Conservation (phyloP, 139 green algal genomes). For the Yamagishiella unicocca region DNA sequence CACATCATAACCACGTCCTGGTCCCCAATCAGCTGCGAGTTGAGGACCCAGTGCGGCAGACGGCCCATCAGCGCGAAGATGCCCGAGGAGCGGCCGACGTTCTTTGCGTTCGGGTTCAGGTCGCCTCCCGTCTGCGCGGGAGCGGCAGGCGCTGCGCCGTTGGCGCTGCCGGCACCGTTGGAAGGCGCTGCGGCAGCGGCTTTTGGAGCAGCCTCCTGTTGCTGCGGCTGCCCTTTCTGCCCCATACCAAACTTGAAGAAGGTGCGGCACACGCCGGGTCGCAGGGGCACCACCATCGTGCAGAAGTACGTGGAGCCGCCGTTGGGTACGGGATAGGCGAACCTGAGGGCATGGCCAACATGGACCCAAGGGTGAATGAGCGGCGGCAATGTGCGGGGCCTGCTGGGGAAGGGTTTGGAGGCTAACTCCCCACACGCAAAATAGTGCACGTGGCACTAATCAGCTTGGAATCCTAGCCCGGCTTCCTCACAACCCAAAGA, state of each 20-base stretch:
- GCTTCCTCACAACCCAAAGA: too few species aligned
- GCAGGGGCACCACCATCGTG: slow-evolving; percentile 32
- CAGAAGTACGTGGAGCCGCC: background rate
- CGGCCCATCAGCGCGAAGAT: slow-evolving; percentile 16
- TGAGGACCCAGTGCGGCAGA: slow-evolving; percentile 49
- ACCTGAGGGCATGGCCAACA: background rate
- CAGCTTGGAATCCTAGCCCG: too few species aligned
- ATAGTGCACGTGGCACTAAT: too few species aligned
- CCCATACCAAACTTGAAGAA: slow-evolving; percentile 19
- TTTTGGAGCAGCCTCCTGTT: background rate
- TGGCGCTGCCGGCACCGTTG: background rate
- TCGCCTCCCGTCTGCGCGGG: background rate
- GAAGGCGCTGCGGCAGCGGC: too few species aligned
- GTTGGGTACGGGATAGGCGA: background rate
- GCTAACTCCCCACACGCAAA: too few species aligned
- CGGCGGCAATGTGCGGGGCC: too few species aligned
- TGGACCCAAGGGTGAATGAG: too few species aligned
- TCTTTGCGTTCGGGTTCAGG: background rate
- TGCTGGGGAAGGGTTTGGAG: too few species aligned
- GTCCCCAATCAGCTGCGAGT: slow-evolving; percentile 27
- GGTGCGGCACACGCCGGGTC: slow-evolving; percentile 38
- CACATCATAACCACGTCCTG: slow-evolving; percentile 52
- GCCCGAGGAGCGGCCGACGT: background rate
- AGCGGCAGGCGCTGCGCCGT: background rate
- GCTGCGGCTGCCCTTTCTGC: too few species aligned